A percentile compares a stretch with the other conserved stretches of the same genome.
phyloP scores from a whole-genome alignment of 768 basidiomycete species.

The Podaxis sp. region DNA sequence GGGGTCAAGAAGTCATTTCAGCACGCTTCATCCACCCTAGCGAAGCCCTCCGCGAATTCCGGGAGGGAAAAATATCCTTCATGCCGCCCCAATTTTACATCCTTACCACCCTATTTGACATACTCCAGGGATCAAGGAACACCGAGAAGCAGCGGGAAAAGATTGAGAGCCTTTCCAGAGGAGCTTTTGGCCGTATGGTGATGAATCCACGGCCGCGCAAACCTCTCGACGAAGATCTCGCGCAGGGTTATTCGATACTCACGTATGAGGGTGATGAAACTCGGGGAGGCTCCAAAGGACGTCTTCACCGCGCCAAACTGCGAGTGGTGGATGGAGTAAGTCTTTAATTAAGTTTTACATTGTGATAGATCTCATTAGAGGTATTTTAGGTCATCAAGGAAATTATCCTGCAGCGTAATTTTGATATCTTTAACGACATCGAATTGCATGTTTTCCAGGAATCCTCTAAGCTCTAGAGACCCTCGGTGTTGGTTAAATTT shows the following conservation, averaged over 20 bases:
- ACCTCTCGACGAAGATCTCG: constrained; percentile 33
- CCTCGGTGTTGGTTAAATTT: not conserved
- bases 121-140: constrained; percentile 43
- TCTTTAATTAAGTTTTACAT: constrained; percentile 1
- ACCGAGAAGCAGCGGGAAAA: constrained; percentile 46
- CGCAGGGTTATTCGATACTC: constrained; percentile 47
- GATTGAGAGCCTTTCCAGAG: constrained; percentile 46
- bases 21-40: constrained; percentile 64
- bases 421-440: constrained; percentile 61
- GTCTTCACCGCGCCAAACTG: constrained; percentile 57
- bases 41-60: constrained; percentile 52
- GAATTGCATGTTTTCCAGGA: constrained; percentile 32
- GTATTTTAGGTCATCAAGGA: constrained; percentile 45
- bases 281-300: constrained; percentile 57
- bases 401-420: constrained; percentile 58
- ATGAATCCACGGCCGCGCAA: constrained; percentile 45
- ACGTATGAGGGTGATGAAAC: constrained; percentile 74
- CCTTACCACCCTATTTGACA: constrained; percentile 54
- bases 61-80: constrained; percentile 49
- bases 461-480: constrained; percentile 29
- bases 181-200: constrained; percentile 61
- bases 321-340: constrained; percentile 53
- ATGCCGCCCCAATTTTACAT: constrained; percentile 81
- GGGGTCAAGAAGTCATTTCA: constrained; percentile 67
- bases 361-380: not conserved